Evolutionary conservation across 192 early-diverging fungal species (phyloP).

Genomic region (Coemansia reversa): DNA sequence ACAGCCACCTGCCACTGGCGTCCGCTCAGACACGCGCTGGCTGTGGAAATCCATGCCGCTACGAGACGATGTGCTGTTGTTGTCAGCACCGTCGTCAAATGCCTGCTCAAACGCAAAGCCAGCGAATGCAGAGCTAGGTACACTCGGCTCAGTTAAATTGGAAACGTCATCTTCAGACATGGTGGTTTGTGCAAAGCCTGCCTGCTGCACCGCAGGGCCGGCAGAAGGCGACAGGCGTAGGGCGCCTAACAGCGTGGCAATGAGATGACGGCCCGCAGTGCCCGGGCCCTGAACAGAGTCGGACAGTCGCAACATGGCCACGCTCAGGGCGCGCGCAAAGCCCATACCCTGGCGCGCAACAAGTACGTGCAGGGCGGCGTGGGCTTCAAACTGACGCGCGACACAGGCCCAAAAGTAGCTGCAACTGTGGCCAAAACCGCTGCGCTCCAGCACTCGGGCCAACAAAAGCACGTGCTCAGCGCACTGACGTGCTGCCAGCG

Average conservation of each 20-base stretch:
- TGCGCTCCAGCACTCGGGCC: slow-evolving; percentile 15
- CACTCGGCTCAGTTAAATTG: neutral
- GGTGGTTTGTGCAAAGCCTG: neutral
- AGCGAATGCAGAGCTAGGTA: slow-evolving; percentile 17
- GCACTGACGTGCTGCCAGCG: slow-evolving; percentile 39
- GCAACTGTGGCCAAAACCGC: slow-evolving; percentile 31
- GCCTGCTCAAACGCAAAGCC: slow-evolving; percentile 42
- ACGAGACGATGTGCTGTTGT: too few species aligned
- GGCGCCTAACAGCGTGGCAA: slow-evolving; percentile 8
- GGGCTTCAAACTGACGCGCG: slow-evolving; percentile 17
- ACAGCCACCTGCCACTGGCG: neutral
- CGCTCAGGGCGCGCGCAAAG: slow-evolving; percentile 22
- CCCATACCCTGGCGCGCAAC: slow-evolving; percentile 17
- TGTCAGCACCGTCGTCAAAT: neutral
- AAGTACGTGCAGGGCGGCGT: slow-evolving; percentile 22
- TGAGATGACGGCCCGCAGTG: neutral
- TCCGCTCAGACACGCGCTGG: neutral
- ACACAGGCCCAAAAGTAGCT: slow-evolving; percentile 39
- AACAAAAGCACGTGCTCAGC: slow-evolving; percentile 29
- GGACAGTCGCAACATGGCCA: slow-evolving; percentile 1
- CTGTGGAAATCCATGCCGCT: neutral
- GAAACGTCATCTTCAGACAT: neutral
- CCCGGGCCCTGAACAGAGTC: neutral
- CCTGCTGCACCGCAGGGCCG: neutral
- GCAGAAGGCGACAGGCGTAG: slow-evolving; percentile 18